These are phyloP conservation scores for Kurtzmaniella fragi DNA, from an alignment of 805 yeast genomes.

Conservation along the genomic window DNA sequence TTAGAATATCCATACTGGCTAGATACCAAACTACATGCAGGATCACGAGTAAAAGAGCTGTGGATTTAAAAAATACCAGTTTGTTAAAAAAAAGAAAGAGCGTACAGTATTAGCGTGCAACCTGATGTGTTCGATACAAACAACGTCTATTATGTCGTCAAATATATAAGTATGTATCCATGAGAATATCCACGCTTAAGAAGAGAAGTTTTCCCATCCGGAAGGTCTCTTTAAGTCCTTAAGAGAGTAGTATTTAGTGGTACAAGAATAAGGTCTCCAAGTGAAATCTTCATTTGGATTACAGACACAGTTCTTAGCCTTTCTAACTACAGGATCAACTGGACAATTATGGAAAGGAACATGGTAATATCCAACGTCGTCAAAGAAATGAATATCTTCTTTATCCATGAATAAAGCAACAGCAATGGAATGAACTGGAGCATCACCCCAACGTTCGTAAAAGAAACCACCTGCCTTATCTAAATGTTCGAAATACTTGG, in stretches of 20 bases:
- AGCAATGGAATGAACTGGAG: conserved; percentile 87
- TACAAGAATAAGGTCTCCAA: conserved; percentile 71
- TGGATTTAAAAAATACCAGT: no score
- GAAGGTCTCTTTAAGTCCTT: conserved; percentile 4
- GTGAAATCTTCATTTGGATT: conserved; percentile 70
- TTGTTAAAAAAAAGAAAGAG: no score
- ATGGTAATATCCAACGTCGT: conserved; percentile 81
- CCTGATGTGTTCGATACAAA: no score
- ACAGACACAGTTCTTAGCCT: conserved; percentile 65
- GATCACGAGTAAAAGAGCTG: no score
- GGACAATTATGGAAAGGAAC: conserved; percentile 83
- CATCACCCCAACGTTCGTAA: conserved; percentile 94
- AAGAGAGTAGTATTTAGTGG: conserved; percentile 39
- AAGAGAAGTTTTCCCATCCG: conserved; percentile 4
- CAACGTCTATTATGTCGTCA: no score
- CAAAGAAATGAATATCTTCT: conserved; percentile 70
- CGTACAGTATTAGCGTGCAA: no score
- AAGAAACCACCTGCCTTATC: conserved; percentile 88
- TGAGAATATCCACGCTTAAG: neutral
- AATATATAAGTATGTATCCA: no score
- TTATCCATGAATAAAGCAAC: conserved; percentile 72
- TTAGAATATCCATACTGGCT: no score
- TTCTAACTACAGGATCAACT: conserved; percentile 53
- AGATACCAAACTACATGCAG: no score
- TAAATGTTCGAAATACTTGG: conserved; percentile 63